phyloP scores from a whole-genome alignment of 1,139 yeast species.

The Debaryomyces nepalensis region DNA sequence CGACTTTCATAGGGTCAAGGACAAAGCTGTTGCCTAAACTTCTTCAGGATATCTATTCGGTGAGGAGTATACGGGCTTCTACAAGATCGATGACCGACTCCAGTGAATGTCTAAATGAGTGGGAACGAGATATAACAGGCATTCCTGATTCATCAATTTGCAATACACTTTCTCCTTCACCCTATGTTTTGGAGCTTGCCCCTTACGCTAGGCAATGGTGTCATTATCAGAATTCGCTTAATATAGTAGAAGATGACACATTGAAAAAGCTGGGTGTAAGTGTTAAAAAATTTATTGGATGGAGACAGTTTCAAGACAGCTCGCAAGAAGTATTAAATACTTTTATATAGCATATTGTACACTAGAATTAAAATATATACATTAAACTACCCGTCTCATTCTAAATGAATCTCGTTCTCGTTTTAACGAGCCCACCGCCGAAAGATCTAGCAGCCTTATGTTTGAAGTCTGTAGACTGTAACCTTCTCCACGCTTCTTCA shows the following conservation, averaged over 20 bases:
- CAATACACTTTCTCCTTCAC: constrained; percentile 22
- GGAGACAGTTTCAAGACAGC: constrained; percentile 42
- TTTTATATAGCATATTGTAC: constrained; percentile 12
- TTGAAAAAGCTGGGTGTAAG: constrained; percentile 23
- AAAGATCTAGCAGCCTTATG: constrained; percentile 73
- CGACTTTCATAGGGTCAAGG: constrained; percentile 32
- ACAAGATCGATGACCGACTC: constrained; percentile 21
- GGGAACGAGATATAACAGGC: constrained; percentile 28
- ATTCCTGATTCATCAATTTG: constrained; percentile 32
- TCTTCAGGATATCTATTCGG: constrained; percentile 20
- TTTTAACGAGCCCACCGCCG: constrained; percentile 68
- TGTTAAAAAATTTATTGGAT: constrained; percentile 35
- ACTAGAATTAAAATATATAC: constrained; percentile 8
- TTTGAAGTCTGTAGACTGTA: constrained; percentile 65
- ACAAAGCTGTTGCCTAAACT: constrained; percentile 28
- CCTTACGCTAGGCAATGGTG: constrained; percentile 44
- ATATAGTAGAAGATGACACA: constrained; percentile 28
- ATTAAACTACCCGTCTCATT: neutral
- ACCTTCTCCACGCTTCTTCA: constrained; percentile 87
- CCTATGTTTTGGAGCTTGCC: constrained; percentile 35
- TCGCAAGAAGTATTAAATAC: constrained; percentile 20
- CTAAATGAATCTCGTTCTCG: constrained; percentile 47
- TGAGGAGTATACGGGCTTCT: constrained; percentile 18
- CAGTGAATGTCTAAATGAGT: neutral
- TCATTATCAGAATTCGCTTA: constrained; percentile 35